Evolutionary conservation across 1,139 yeast species (phyloP).

Genomic region (Trichomonascaceae sp.): DNA sequence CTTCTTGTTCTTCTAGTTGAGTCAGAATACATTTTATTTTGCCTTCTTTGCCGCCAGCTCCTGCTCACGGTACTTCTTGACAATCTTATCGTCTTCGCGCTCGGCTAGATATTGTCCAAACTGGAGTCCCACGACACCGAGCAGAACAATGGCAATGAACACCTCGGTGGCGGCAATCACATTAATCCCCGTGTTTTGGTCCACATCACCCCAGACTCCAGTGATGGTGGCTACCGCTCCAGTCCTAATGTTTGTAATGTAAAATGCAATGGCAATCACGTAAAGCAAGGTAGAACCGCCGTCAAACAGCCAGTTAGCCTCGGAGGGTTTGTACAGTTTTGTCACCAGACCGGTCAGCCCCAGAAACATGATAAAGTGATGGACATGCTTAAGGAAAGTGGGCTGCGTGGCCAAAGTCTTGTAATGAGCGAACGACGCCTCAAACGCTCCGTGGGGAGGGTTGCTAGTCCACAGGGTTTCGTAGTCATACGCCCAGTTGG

Average conservation of each 20-base stretch:
- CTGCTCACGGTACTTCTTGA: constrained; percentile 19
- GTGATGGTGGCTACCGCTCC: constrained; percentile 59
- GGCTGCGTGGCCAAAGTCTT: constrained; percentile 59
- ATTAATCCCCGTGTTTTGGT: constrained; percentile 70
- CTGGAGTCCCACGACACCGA: constrained; percentile 74
- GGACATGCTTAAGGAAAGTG: constrained; percentile 39
- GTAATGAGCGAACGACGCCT: constrained; percentile 58
- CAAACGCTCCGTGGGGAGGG: constrained; percentile 42
- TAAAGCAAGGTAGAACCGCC: constrained; percentile 68
- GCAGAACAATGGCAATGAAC: constrained; percentile 54
- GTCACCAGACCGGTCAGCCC: constrained; percentile 65
- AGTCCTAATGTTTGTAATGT: constrained; percentile 72
- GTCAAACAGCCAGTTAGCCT: constrained; percentile 76
- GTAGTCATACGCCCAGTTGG: constrained; percentile 74
- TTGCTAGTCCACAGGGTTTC: constrained; percentile 54
- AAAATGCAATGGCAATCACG: constrained; percentile 61
- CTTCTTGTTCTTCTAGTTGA: neutral
- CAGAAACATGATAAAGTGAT: constrained; percentile 44
- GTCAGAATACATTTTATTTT: constrained; percentile 6
- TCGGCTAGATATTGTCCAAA: constrained; percentile 85
- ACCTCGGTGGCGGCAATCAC: constrained; percentile 86
- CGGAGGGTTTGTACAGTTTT: constrained; percentile 75
- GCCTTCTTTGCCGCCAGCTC: constrained; percentile 11
- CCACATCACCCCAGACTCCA: constrained; percentile 91
- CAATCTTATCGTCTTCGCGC: constrained; percentile 44